Base-by-base conservation (phyloP, 768 basidiomycete genomes). In the Cystofilobasidium macerans region DNA sequence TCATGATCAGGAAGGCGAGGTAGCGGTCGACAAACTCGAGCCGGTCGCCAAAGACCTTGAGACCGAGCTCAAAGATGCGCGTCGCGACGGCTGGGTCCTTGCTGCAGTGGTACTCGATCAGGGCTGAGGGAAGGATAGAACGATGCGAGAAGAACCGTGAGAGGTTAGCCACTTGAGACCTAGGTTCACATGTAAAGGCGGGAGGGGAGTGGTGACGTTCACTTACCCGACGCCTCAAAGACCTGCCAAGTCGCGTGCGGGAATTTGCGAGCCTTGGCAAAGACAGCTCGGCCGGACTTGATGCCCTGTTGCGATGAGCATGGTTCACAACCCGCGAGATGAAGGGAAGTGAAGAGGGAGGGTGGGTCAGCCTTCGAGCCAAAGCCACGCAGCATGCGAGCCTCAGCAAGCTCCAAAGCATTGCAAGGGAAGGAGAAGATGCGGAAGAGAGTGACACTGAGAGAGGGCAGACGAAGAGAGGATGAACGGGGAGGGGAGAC, bases 51-150 rank as follows among this genome's bases (percentile, higher is more conserved):
- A 88, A 95, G 18, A 80, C 77, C 72, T 93, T 89, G 73, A 95
- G 77, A 32, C 92, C 95, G 70, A 88, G 86, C 76, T 97, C 93
- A 73, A 94, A 98, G 68, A 99, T 93, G 53, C 91, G 82, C 53
- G 85, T 87, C 0, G 93, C 88, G 32, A 97, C 85, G 51, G 81
- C 81, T 3, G 82, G 77, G 54, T 88, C 86, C 64, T 87, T 87
- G 72, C 85, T 88, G 73, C 82, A 82, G 74, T 95, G 91, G 72
- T 95, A 95, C 75, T 98, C 95, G 84, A 94, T 88, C 71, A 93
- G 74, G 0, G 95, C 95, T 92, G 73, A 22, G 12, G 40, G 0
- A 13, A 13, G n/a, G n/a, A n/a, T n/a, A n/a, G n/a, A n/a, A n/a
- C n/a, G n/a, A n/a, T n/a, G n/a, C n/a, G n/a, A n/a, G n/a, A n/a